Evolutionary conservation across 2,329 filamentous ascomycete genomes (phyloP).

Genomic region (Ceratocystis diversiconidia): DNA sequence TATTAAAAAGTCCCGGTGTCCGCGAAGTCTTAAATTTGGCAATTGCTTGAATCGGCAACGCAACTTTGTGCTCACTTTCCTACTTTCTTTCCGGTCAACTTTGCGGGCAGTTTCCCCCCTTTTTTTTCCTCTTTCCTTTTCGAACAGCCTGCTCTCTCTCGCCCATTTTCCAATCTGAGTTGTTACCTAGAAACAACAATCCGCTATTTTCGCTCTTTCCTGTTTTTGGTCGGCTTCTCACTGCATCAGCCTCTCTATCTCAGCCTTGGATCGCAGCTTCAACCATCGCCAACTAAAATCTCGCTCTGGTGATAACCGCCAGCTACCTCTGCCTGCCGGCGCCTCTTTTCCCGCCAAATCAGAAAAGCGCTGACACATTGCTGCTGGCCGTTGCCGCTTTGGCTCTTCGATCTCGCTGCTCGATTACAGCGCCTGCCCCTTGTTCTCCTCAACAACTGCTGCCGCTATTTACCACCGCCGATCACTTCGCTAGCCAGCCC

Average conservation of each 20-base stretch:
- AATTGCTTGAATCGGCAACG: constrained; percentile 1
- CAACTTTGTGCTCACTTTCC: not conserved
- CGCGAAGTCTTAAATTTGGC: not conserved
- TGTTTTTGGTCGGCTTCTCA: not conserved
- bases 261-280: no score
- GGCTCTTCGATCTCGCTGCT: no score
- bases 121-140: not conserved
- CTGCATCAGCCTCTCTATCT: no score
- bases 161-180: not conserved
- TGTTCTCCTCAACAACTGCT: not conserved
- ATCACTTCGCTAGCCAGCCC: not conserved
- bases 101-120: not conserved
- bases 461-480: not conserved
- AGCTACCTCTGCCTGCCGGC: no score
- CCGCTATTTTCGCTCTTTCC: not conserved
- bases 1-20: not conserved
- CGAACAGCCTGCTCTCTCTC: not conserved
- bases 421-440: no score
- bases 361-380: no score
- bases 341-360: no score
- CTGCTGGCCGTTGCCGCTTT: no score
- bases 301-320: no score
- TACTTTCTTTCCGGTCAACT: not conserved
- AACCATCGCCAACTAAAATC: no score
- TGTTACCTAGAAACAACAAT: not conserved